These are phyloP conservation scores for Leptosphaerulina australis DNA, from an alignment of 2,329 filamentous ascomycete genomes.

Conservation along the genomic window DNA sequence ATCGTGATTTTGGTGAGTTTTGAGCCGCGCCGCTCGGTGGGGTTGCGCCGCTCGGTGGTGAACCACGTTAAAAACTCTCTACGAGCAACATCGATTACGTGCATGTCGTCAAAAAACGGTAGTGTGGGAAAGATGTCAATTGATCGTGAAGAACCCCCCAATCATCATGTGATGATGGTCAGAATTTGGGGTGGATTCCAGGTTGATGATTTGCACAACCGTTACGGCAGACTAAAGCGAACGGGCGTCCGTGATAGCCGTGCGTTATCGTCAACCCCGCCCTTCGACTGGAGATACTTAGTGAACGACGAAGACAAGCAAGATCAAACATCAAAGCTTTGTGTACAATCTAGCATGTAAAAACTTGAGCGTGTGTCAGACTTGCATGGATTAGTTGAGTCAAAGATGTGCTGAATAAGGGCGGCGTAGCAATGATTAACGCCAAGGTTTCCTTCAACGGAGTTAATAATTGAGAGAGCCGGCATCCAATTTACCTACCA, in stretches of 20 bases:
- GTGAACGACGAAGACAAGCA: background rate
- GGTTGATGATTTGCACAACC: no score
- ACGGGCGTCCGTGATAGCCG: slow-evolving; percentile 15
- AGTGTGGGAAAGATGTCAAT: no score
- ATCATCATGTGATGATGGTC: no score
- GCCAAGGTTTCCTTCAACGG: slow-evolving; percentile 18
- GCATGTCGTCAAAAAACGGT: no score
- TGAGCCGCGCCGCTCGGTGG: no score
- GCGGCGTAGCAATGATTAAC: slow-evolving; percentile 1
- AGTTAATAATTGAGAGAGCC: slow-evolving; percentile 24
- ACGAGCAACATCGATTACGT: no score
- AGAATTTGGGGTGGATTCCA: no score
- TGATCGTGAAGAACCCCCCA: no score
- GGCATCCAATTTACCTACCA: slow-evolving; percentile 19
- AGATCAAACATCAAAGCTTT: background rate
- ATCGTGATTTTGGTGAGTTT: no score
- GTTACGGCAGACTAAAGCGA: slow-evolving; percentile 3
- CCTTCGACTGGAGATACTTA: background rate
- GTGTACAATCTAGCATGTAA: no score
- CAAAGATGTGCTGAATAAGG: slow-evolving; percentile 11
- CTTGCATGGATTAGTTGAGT: slow-evolving; percentile 19
- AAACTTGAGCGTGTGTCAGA: slow-evolving; percentile 23
- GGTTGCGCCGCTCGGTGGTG: no score
- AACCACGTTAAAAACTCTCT: no score
- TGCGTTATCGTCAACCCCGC: slow-evolving; percentile 7